Evolutionary conservation across 2,329 filamentous ascomycete species (phyloP).

Genomic region (Penicillium sp.): DNA sequence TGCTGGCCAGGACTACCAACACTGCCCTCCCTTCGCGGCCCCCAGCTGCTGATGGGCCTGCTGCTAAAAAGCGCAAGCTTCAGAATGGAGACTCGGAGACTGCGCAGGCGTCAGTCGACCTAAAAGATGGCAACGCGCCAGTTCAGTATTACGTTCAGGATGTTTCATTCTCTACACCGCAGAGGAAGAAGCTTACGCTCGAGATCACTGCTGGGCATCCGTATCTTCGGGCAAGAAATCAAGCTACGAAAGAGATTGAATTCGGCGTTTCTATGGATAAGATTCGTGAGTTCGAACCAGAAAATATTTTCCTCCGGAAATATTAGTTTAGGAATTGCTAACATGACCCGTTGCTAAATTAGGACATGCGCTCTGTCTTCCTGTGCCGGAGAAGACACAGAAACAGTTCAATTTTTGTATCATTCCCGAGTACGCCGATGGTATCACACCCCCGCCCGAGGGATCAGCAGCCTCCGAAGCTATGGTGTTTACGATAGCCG

Average conservation of each 20-base stretch:
- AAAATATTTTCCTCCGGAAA: not conserved
- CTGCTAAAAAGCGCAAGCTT: slow-evolving; percentile 51
- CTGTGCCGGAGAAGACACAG: slow-evolving; percentile 63
- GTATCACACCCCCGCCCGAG: slow-evolving; percentile 46
- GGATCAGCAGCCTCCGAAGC: slow-evolving; percentile 48
- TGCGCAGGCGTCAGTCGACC: slow-evolving; percentile 29
- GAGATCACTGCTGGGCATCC: slow-evolving; percentile 49
- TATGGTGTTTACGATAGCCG: slow-evolving; percentile 60
- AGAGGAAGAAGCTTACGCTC: slow-evolving; percentile 62
- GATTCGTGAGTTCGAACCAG: slow-evolving; percentile 42
- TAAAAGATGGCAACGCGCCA: slow-evolving; percentile 32
- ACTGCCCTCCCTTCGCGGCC: slow-evolving; percentile 26
- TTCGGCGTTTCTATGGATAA: slow-evolving; percentile 51
- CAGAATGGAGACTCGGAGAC: slow-evolving; percentile 38
- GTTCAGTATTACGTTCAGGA: slow-evolving; percentile 51
- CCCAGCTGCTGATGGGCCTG: slow-evolving; percentile 31
- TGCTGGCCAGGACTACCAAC: slow-evolving; percentile 34
- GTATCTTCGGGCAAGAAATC: slow-evolving; percentile 50
- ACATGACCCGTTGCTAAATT: slow-evolving; percentile 2
- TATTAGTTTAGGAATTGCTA: not conserved
- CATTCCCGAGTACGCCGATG: slow-evolving; percentile 53
- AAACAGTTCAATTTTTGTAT: slow-evolving; percentile 63
- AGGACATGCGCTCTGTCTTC: slow-evolving; percentile 60
- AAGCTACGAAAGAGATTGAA: slow-evolving; percentile 52
- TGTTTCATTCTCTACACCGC: slow-evolving; percentile 60